phyloP scores from a whole-genome alignment of 2,329 filamentous ascomycete species.

The Cercospora citrullina region DNA sequence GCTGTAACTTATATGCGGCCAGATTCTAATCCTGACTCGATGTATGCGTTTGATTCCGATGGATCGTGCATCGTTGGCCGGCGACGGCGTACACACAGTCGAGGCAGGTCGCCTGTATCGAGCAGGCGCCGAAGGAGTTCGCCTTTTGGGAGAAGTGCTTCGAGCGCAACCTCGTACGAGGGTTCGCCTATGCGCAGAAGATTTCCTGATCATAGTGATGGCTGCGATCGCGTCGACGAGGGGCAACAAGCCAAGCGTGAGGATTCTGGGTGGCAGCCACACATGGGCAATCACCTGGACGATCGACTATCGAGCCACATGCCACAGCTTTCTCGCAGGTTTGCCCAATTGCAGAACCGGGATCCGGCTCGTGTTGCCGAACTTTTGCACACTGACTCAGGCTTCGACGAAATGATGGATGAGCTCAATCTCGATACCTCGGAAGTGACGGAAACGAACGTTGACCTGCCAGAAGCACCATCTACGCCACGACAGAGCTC shows the following conservation, averaged over 20 bases:
- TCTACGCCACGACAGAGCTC: conserved; percentile 12
- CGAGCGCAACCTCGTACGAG: conserved; percentile 33
- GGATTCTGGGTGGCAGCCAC: neutral
- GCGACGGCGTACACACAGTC: conserved; percentile 24
- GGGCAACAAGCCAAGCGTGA: conserved; percentile 11
- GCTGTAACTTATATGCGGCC: conserved; percentile 38
- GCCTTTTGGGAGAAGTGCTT: conserved; percentile 38
- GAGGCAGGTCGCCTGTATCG: conserved; percentile 39
- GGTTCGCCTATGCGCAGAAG: conserved; percentile 13
- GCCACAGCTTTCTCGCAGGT: neutral
- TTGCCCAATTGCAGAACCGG: neutral
- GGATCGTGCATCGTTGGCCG: conserved; percentile 47
- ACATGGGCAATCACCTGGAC: neutral
- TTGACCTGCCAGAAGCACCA: neutral
- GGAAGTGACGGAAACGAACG: neutral
- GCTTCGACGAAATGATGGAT: conserved; percentile 47
- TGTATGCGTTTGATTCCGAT: conserved; percentile 46
- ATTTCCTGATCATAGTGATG: neutral
- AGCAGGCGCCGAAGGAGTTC: conserved; percentile 38
- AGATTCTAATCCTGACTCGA: conserved; percentile 45
- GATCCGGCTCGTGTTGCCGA: neutral
- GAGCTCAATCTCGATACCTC: conserved; percentile 14
- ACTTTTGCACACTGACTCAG: conserved; percentile 41
- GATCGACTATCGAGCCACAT: neutral
- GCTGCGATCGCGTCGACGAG: conserved; percentile 8